phyloP scores from a whole-genome alignment of 2,329 filamentous ascomycete genomes.

The Alternaria arbusti region DNA sequence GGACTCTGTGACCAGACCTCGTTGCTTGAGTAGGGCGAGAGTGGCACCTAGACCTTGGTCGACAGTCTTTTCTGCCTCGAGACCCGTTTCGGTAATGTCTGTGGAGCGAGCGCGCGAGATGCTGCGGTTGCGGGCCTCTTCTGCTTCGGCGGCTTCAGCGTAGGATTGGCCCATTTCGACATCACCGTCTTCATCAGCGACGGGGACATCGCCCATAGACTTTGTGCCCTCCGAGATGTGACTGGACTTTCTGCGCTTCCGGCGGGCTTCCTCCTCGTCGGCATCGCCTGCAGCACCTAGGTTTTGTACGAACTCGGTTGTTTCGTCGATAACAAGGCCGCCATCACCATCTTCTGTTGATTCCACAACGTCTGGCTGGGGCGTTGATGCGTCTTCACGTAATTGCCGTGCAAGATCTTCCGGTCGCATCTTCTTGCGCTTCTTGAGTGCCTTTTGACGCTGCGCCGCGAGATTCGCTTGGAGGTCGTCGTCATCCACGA shows the following conservation, averaged over 20 bases:
- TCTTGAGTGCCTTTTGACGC: slow-evolving; percentile 83
- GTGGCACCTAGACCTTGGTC: slow-evolving; percentile 81
- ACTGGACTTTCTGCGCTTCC: slow-evolving; percentile 53
- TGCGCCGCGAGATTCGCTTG: slow-evolving; percentile 86
- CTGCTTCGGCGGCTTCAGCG: slow-evolving; percentile 58
- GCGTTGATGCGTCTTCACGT: slow-evolving; percentile 64
- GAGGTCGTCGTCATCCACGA: slow-evolving; percentile 91
- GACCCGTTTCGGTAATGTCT: slow-evolving; percentile 69
- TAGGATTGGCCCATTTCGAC: slow-evolving; percentile 61
- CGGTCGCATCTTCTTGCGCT: slow-evolving; percentile 83
- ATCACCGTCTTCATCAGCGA: slow-evolving; percentile 60
- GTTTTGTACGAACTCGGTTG: slow-evolving; percentile 90
- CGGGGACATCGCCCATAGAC: slow-evolving; percentile 32
- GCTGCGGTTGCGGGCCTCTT: slow-evolving; percentile 48
- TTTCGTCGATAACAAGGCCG: slow-evolving; percentile 95
- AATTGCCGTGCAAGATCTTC: slow-evolving; percentile 87
- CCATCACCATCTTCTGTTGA: slow-evolving; percentile 64
- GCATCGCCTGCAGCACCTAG: slow-evolving; percentile 60
- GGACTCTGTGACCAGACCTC: slow-evolving; percentile 75
- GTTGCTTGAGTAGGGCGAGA: slow-evolving; percentile 80
- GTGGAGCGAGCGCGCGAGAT: slow-evolving; percentile 49
- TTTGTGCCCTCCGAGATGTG: slow-evolving; percentile 33
- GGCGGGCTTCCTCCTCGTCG: slow-evolving; percentile 52
- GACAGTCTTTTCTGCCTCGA: slow-evolving; percentile 85
- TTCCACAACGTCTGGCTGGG: slow-evolving; percentile 58